Base-by-base conservation (phyloP, 257 asterid genomes). In the Solanum bukasovii region DNA sequence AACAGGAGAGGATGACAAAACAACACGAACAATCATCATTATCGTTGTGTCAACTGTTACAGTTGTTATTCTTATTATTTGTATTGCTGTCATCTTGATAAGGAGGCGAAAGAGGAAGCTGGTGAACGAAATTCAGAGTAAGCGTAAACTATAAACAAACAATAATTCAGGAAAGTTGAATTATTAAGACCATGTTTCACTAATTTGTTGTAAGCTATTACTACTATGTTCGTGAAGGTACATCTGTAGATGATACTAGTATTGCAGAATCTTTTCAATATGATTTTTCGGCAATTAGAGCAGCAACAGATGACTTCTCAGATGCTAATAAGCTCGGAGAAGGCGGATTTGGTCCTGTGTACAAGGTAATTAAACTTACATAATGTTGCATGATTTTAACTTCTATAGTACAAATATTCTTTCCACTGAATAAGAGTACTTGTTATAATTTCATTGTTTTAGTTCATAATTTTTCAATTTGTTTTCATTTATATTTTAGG, bases 311-410 rank as follows among this genome's bases (percentile, higher is more conserved):
- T 52, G 16, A 86, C 75, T 90, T 90, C 72, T 90, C 92, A 3
- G 86, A 87, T 37, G 89, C 59, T n/a, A 88, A 88, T 42, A 87
- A 86, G 68, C 42, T 86, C 25, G 92, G 92, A 3, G 13, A 87
- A 52, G 89, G 87, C 3, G 89, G 92, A 68, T 90, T 78, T 85
- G 92, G 92, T n/a, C 25, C 70, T 7, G 92, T 88, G 18, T 88
- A 86, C 87, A 77, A 87, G 91, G 94, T 91, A 31, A 59, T n/a
- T 14, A 23, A 44, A 40, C 34, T 68, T 46, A 27, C 35, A 56
- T 31, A 7, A 1, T 29, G 37, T 68, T 70, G 77, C 38, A 70
- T 70, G 3, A 70, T 75, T 37, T 52, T 75, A 20, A 52, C 12
- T 87, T 72, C 2, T 73, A 13, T 25, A 29, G 25, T 6, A 18